These are phyloP conservation scores for Senna tora DNA, from an alignment of 306 rosid genomes.

Conservation along the genomic window DNA sequence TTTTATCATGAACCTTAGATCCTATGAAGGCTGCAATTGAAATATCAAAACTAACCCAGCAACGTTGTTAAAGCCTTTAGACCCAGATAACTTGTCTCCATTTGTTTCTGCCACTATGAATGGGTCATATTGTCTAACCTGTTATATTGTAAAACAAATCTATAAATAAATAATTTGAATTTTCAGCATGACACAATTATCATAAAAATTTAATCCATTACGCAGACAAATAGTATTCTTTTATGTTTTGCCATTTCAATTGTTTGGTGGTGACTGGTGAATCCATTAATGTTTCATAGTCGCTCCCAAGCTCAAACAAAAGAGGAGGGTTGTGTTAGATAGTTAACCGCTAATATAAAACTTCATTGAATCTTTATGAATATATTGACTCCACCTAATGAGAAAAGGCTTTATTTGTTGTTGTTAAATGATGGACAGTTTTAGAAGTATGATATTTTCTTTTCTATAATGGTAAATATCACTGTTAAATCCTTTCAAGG, in stretches of 20 bases:
- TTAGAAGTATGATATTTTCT: neutral
- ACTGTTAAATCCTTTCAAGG: neutral
- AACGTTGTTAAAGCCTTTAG: constrained; percentile 75
- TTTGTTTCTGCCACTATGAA: constrained; percentile 75
- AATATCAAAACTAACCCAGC: constrained; percentile 64
- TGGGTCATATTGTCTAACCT: constrained; percentile 82
- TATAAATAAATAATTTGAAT: neutral
- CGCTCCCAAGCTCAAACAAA: too few species aligned
- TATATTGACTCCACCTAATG: too few species aligned
- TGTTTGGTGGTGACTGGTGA: neutral
- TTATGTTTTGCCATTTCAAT: constrained; percentile 12
- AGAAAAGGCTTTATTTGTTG: neutral
- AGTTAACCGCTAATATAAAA: too few species aligned
- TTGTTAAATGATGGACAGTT: neutral
- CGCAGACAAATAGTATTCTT: neutral
- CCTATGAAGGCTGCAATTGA: constrained; percentile 5
- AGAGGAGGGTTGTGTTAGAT: too few species aligned
- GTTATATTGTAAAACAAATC: constrained; percentile 6
- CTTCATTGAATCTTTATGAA: too few species aligned
- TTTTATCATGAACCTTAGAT: neutral
- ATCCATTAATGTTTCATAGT: too few species aligned
- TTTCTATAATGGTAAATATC: neutral
- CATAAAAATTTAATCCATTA: neutral
- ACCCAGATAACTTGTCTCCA: constrained; percentile 83
- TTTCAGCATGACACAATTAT: neutral